These are phyloP conservation scores for Tillandsia leiboldiana DNA, from an alignment of 176 grass and related monocot species.

Conservation along the genomic window DNA sequence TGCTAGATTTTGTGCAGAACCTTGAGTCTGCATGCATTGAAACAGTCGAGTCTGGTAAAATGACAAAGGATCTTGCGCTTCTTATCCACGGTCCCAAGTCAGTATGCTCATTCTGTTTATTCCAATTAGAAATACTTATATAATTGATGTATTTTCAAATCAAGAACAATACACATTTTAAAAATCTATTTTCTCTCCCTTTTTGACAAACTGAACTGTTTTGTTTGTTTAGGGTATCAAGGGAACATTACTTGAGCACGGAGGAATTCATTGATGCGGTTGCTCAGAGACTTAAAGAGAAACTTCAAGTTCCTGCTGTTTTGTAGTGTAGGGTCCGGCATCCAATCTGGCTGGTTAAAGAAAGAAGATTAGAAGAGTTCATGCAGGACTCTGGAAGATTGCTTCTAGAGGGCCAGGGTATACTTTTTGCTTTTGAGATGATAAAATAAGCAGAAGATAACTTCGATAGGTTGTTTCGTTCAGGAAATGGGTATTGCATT, in stretches of 20 bases:
- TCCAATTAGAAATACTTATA: too few relatives aligned
- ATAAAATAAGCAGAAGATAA: background rate
- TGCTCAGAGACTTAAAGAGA: constrained; percentile 41
- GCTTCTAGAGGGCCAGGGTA: background rate
- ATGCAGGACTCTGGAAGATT: background rate
- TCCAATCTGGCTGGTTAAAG: background rate
- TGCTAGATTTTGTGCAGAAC: constrained; percentile 67
- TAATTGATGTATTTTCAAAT: too few relatives aligned
- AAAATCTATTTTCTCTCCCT: background rate
- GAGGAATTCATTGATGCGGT: constrained; percentile 89
- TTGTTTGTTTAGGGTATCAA: constrained; percentile 46
- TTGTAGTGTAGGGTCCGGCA: constrained; percentile 8
- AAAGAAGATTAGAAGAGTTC: background rate
- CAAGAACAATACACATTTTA: too few relatives aligned
- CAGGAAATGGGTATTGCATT: background rate
- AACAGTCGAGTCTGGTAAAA: constrained; percentile 85
- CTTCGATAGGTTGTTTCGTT: background rate
- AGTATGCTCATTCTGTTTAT: constrained; percentile 8
- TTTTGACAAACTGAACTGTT: background rate
- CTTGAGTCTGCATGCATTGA: constrained; percentile 85
- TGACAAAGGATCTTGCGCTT: constrained; percentile 98
- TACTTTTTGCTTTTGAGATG: background rate
- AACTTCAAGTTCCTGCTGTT: constrained; percentile 32
- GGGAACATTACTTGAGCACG: constrained; percentile 65
- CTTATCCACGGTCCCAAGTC: constrained; percentile 90